phyloP scores from a whole-genome alignment of 2,329 filamentous ascomycete genomes.

The Calonectria naviculata region DNA sequence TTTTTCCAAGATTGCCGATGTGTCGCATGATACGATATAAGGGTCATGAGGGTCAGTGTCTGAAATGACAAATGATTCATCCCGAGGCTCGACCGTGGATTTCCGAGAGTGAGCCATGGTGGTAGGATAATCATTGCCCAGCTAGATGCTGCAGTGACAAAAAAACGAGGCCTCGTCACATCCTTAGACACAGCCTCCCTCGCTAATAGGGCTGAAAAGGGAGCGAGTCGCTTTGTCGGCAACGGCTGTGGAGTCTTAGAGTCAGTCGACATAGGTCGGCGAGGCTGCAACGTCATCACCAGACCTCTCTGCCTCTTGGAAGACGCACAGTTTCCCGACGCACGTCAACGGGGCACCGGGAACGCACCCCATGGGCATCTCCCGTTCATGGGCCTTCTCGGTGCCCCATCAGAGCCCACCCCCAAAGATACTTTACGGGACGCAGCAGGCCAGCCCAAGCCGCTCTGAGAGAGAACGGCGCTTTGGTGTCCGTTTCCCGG shows the following conservation, averaged over 20 bases:
- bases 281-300: constrained; percentile 15
- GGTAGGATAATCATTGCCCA: not conserved
- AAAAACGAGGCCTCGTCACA: not conserved
- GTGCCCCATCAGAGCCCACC: constrained; percentile 10
- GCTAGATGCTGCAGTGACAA: constrained; percentile 3
- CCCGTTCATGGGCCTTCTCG: constrained; percentile 3
- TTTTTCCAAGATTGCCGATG: not conserved
- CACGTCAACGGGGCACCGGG: constrained; percentile 13
- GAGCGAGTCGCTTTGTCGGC: constrained; percentile 5
- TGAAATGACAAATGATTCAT: not conserved
- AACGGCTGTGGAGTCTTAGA: constrained; percentile 1
- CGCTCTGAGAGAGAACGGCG: not conserved
- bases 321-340: constrained; percentile 1
- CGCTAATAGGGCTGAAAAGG: constrained; percentile 10
- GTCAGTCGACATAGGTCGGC: constrained; percentile 4
- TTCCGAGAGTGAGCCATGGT: not conserved
- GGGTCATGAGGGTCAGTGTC: not conserved
- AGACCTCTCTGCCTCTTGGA: constrained; percentile 3
- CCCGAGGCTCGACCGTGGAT: not conserved
- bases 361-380: constrained; percentile 5
- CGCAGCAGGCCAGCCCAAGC: not conserved
- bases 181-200: not conserved
- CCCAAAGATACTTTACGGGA: constrained; percentile 6
- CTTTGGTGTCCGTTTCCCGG: not conserved
- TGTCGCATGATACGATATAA: not conserved